Base-by-base conservation (phyloP, 208 protist species). In the Leishmania braziliensis region DNA sequence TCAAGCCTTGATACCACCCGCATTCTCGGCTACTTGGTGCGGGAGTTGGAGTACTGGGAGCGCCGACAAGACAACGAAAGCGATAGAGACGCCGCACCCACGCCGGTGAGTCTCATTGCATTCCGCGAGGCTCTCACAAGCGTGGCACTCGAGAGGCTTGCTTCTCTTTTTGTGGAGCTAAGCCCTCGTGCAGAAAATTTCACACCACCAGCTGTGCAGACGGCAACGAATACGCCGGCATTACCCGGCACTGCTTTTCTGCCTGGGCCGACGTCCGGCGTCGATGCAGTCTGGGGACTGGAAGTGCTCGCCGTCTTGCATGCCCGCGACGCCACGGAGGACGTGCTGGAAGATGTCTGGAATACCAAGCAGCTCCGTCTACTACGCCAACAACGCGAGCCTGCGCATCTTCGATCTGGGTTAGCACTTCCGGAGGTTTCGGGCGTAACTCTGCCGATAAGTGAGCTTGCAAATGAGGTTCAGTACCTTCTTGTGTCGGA, bases 201-300 rank as follows among this genome's bases (percentile, higher is more conserved):
- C 16, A 23, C 60, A 36, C 39, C 23, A 46, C 43, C 36, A n/a
- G 8, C 33, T 48, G 43, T 78, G 36, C 63, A 48, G 6, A 33
- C 48, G 33, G 43, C n/a, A 29, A 60, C 68, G 9, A n/a, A 60
- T n/a, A 77, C 88, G 69, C 46, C 69, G 46, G 46, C 8, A 46
- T 5, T 26, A 12, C 10, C 26, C 46, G 69, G 36, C 69, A 4
- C 46, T 26, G 39, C 9, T 16, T 5, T 16, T 29, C 69, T 6
- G 10, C 69, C 43, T 73, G 69, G 20, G 53, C 48, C 14, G 16
- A 86, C 81, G 0, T 84, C 82, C 20, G 91, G 86, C 46, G 79
- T 90, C 43, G 93, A 96, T 72, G 89, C 90, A 3, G 68, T 95
- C 33, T 88, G 85, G 75, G 91, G 89, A 36, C 68, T 96, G 69